Base-by-base conservation (phyloP, 169 alveolate genomes). In the Plasmodium vivax region DNA sequence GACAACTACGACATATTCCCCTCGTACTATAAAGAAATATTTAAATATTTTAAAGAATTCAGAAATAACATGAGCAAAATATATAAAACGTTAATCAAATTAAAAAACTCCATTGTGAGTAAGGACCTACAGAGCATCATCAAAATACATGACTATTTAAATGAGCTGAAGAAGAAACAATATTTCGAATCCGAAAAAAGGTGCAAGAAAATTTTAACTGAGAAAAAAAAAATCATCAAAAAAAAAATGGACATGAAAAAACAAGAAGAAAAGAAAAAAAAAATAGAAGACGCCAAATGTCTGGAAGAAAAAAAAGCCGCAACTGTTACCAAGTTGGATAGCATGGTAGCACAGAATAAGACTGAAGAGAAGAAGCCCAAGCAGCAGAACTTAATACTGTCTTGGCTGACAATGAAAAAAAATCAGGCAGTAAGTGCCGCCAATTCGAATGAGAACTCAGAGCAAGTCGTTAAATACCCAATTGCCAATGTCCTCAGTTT, bases 191-290 rank as follows among this genome's bases (percentile, higher is more conserved):
- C 94, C 14, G 94, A 88, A 79, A 88, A 62, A 68, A 88, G 94
- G 36, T 75, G 94, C 54, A 88, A 88, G 79, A 88, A 47, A 79
- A 88, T 88, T 38, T 45, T 88, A 41, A n/a, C 51, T 3, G 94
- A 88, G 72, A 88, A 88, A 88, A 88, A 88, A 77, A 88, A 88
- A 88, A 88, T 79, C 58, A 54, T 80, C 47, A 88, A 88, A 79
- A 88, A 58, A 79, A 88, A 88, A 77, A 88, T 88, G 94, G 94
- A 88, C 38, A 79, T 88, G 14, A 88, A 88, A 58, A 88, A 88
- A 79, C 94, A 79, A 77, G 94, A 88, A 88, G 94, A 88, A 88
- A 88, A 88, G 47, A 85, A 85, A 85, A 85, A 85, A 85, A 85
- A 85, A 45, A 27, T 43, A n/a, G 93, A 85, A 73, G 93, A 85